Conservation (phyloP, 352 stramenopile genomes). For the Phytophthora agathidicida region DNA sequence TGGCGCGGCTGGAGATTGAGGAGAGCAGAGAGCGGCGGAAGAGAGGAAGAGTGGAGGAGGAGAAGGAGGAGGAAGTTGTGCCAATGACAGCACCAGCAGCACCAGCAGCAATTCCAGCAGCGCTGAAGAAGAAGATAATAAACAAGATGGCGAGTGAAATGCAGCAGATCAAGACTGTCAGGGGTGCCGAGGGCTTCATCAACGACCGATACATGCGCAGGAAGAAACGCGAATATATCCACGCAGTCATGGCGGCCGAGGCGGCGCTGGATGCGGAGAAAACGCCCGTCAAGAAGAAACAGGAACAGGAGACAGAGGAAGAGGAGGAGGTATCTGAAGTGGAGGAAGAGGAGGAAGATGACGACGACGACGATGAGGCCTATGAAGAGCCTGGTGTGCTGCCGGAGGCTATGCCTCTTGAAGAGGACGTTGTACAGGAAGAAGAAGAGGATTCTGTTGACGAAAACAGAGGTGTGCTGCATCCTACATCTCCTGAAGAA, state of each 20-base stretch:
- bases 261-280: neutral
- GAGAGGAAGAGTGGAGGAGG: constrained; percentile 18
- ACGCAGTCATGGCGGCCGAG: constrained; percentile 11
- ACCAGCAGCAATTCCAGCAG: no score
- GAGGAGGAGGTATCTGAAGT: neutral
- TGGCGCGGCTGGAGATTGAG: constrained; percentile 33
- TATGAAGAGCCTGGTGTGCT: no score
- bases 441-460: neutral
- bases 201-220: constrained; percentile 32
- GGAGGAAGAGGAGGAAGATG: neutral
- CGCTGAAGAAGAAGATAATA: neutral
- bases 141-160: neutral
- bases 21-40: constrained; percentile 38
- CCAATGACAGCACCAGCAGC: no score
- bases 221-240: constrained; percentile 35
- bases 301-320: neutral
- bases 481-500: neutral
- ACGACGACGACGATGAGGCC: no score
- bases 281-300: neutral
- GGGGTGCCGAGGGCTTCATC: neutral
- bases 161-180: constrained; percentile 9
- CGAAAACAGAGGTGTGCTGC: neutral
- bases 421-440: no score
- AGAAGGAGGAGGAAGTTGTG: neutral
- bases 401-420: no score